These are phyloP conservation scores for Pyrenochaeta sp. DNA, from an alignment of 2,329 filamentous ascomycete genomes.

Conservation along the genomic window DNA sequence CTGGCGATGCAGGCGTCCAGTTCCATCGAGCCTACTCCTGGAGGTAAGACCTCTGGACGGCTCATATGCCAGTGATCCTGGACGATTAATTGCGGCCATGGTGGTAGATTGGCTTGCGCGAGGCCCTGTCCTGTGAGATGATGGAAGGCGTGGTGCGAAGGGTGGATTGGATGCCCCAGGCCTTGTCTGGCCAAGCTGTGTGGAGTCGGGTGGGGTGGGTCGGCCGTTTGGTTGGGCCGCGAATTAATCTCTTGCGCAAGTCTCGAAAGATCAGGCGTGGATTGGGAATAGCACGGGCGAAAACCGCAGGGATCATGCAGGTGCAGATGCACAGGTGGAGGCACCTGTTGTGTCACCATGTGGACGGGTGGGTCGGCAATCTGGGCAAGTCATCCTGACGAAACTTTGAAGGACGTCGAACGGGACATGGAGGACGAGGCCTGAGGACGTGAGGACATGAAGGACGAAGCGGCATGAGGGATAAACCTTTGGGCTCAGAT, in stretches of 20 bases:
- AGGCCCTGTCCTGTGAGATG: slow-evolving; percentile 12
- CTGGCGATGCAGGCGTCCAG: slow-evolving; percentile 24
- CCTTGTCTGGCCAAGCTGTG: slow-evolving; percentile 17
- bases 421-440: background rate
- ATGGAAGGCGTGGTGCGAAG: no score
- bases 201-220: slow-evolving; percentile 12
- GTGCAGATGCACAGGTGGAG: slow-evolving; percentile 10
- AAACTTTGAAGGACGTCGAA: slow-evolving; percentile 3
- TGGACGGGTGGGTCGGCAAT: slow-evolving; percentile 18
- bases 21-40: slow-evolving; percentile 25
- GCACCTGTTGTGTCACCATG: slow-evolving; percentile 22
- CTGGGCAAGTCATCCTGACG: slow-evolving; percentile 7
- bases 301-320: slow-evolving; percentile 21
- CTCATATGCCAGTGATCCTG: slow-evolving; percentile 23
- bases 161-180: no score
- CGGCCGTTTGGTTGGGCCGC: slow-evolving; percentile 26
- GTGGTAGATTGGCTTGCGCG: slow-evolving; percentile 16
- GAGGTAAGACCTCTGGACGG: slow-evolving; percentile 22
- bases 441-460: background rate
- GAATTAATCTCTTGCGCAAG: slow-evolving; percentile 19
- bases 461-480: no score
- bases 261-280: slow-evolving; percentile 17
- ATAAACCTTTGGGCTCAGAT: no score
- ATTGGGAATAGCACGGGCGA: slow-evolving; percentile 20
- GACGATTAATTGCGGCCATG: slow-evolving; percentile 14